Evolutionary conservation across 2,329 filamentous ascomycete species (phyloP), one percentile per base, ranked within the genome.

Genomic region (Botryotinia convoluta): DNA sequence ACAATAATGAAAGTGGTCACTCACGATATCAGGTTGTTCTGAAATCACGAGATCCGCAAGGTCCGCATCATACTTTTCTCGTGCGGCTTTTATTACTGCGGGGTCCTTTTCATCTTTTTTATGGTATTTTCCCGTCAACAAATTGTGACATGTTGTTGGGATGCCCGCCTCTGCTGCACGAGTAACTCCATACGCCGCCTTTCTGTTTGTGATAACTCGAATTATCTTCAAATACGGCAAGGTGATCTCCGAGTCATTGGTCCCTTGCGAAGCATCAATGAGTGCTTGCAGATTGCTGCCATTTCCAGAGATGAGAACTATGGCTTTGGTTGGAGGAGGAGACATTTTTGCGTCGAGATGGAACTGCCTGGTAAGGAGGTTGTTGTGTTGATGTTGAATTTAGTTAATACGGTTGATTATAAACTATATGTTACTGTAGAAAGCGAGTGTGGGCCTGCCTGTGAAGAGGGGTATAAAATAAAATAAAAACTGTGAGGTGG

Each of bases 261-360:
- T 62, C 26, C 60, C 60, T 62, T 62, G 78, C 45, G 82, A 81
- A 42, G 85, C 81, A 71, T 84, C 83, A 77, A 86, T 82, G 60
- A 93, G 86, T 76, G 91, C 90, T 85, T 93, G 91, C 1, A 94
- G 86, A 79, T 94, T 93, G 51, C 89, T 88, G 69, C 92, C 92
- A 77, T 87, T 89, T 79, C 91, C 89, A 62, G 89, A 91, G 78
- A 91, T 90, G 67, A 91, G 86, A 76, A 91, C 85, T 44, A 87
- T 88, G 75, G 90, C 83, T 76, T 77, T 81, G 10, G 79, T 81
- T 18, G 42, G n/a, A 51, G 77, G 78, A 51, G 70, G 74, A 44
- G 65, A 44, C 65, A 68, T 68, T 32, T 68, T 68, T 44, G 39
- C 60, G 35, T 68, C 20, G 16, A 26, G 20, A 22, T 29, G 16